Evolutionary conservation across 2,329 filamentous ascomycete species (phyloP), one percentile per base, ranked within the genome.

Genomic region (Aureobasidium sp.): DNA sequence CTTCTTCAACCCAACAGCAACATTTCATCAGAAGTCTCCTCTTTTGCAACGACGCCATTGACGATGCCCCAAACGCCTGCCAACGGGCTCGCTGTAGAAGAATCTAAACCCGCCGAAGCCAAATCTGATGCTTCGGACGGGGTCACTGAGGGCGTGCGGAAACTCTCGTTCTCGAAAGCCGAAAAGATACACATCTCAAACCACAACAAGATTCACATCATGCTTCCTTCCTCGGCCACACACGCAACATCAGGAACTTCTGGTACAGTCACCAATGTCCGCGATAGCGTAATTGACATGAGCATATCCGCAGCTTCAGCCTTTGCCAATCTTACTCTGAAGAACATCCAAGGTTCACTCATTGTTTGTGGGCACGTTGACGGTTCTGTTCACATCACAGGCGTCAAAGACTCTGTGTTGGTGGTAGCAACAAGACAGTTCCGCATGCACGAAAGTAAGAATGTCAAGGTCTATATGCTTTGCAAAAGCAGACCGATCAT

Each of bases 401-500:
- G 81, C 0, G 77, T 96, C 1, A 77, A 80, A 56, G 79, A 90
- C 68, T 89, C 87, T 65, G 83, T 91, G n/a, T 74, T 96, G 15
- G 85, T 97, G 0, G 85, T 96, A 2, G 81, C 84, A 7, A 89
- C 90, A 58, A 83, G 88, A n/a, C 94, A 99, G 74, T 91, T 96
- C 69, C 84, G 94, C 26, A 93, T 99, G 78, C 94, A 99, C 72
- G 88, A 93, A 67, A 95, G 90, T 70, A 80, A 78, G 48, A 83
- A 91, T 64, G 88, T 95, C 39, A 85, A 90, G 67, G 81, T 99
- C 12, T 97, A 97, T 72, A 79, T 99, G 63, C 83, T 87, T 66
- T 92, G 89, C 71, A 79, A 81, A 1, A 94, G 90, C 69, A 86
- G 91, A 65, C 94, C 94, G 0, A 97, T 99, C 68, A 96, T 99